Evolutionary conservation across 2,329 filamentous ascomycete species (phyloP).

Genomic region (Claviceps paspali): DNA sequence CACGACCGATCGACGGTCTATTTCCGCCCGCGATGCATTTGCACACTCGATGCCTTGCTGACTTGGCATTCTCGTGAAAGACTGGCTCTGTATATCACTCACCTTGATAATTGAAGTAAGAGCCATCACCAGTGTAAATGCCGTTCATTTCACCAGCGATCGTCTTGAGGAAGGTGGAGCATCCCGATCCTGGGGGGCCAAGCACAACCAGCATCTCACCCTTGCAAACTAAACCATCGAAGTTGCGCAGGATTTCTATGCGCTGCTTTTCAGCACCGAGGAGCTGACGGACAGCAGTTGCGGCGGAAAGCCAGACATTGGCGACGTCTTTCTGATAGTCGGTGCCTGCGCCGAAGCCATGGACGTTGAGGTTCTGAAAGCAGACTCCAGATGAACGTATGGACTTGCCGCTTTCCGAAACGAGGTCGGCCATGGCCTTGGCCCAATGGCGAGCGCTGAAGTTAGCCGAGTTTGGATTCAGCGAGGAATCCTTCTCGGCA

Average conservation of each 20-base stretch:
- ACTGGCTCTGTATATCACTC: conserved; percentile 10
- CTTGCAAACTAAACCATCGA: conserved; percentile 52
- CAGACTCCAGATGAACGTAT: conserved; percentile 49
- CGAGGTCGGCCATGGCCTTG: conserved; percentile 39
- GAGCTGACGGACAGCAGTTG: conserved; percentile 29
- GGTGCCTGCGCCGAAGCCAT: conserved; percentile 50
- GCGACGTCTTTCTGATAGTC: conserved; percentile 56
- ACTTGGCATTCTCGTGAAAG: background rate
- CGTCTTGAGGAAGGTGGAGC: conserved; percentile 74
- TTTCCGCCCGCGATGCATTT: too few relatives aligned
- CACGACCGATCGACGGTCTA: too few relatives aligned
- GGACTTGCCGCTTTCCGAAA: conserved; percentile 33
- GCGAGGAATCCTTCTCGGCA: conserved; percentile 29
- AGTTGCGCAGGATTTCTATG: conserved; percentile 52
- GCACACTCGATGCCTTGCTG: background rate
- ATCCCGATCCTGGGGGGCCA: conserved; percentile 58
- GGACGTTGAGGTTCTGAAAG: conserved; percentile 53
- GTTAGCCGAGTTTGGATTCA: conserved; percentile 36
- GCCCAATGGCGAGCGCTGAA: conserved; percentile 45
- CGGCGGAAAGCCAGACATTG: conserved; percentile 41
- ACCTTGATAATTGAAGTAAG: conserved; percentile 74
- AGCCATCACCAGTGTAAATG: conserved; percentile 52
- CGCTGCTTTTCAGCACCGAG: conserved; percentile 36
- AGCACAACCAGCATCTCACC: conserved; percentile 67
- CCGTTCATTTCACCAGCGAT: conserved; percentile 73